Percentiles rank a stretch among this genome's conserved stretches.
phyloP scores from a whole-genome alignment of 2,329 filamentous ascomycete genomes.

The Xylaria sp. region DNA sequence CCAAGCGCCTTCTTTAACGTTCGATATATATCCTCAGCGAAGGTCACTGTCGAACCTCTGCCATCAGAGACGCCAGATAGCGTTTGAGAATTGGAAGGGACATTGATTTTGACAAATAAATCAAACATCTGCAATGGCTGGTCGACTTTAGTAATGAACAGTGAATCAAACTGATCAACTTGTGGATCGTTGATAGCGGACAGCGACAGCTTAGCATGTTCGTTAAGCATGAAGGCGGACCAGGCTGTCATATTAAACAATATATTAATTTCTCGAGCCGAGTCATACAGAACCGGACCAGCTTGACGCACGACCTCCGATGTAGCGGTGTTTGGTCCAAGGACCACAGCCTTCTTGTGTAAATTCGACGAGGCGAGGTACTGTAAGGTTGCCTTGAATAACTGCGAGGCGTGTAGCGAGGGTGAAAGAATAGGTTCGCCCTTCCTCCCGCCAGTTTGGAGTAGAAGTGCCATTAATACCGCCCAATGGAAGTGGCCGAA shows the following conservation, averaged over 20 bases:
- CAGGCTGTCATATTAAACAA: slow-evolving; percentile 90
- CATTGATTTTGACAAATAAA: slow-evolving; percentile 52
- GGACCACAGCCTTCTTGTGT: slow-evolving; percentile 69
- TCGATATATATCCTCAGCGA: slow-evolving; percentile 68
- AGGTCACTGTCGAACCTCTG: slow-evolving; percentile 56
- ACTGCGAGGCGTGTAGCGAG: slow-evolving; percentile 87
- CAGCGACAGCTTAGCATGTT: slow-evolving; percentile 79
- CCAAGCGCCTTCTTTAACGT: slow-evolving; percentile 77
- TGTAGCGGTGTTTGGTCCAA: slow-evolving; percentile 57
- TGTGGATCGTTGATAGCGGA: slow-evolving; percentile 77
- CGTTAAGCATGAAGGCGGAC: slow-evolving; percentile 79
- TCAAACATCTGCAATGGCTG: slow-evolving; percentile 67
- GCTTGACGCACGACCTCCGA: slow-evolving; percentile 55
- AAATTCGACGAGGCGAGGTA: slow-evolving; percentile 82
- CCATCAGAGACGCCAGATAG: slow-evolving; percentile 50
- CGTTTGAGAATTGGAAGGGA: slow-evolving; percentile 40
- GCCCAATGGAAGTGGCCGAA: slow-evolving; percentile 96
- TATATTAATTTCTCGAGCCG: slow-evolving; percentile 77
- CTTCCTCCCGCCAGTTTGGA: slow-evolving; percentile 79
- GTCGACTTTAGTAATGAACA: slow-evolving; percentile 77
- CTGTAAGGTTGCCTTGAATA: slow-evolving; percentile 95
- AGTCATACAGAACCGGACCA: slow-evolving; percentile 81
- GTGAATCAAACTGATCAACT: slow-evolving; percentile 82
- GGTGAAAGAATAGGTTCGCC: slow-evolving; percentile 77
- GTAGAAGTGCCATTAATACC: slow-evolving; percentile 78